Conservation (phyloP, 352 stramenopile genomes). For the Phytophthora foliorum region DNA sequence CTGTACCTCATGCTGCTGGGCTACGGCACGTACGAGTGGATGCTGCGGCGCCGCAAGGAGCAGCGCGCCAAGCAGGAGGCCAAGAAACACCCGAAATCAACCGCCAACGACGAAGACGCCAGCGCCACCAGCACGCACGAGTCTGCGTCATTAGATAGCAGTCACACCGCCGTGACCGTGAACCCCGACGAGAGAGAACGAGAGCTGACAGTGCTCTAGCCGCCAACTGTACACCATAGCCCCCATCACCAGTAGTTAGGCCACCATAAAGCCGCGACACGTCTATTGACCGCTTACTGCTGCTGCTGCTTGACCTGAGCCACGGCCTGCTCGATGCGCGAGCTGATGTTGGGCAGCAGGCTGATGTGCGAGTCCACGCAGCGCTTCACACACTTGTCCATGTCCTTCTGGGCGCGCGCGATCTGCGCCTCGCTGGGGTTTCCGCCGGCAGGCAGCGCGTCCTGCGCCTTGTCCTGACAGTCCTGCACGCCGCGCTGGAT, state of each 20-base stretch:
- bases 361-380: conserved; percentile 85
- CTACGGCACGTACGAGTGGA: conserved; percentile 92
- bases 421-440: conserved; percentile 81
- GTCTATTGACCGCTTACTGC: conserved; percentile 27
- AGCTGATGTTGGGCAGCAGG: conserved; percentile 77
- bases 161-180: conserved; percentile 22
- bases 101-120: conserved; percentile 16
- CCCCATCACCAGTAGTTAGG: conserved; percentile 24
- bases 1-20: conserved; percentile 81
- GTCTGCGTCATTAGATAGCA: conserved; percentile 40
- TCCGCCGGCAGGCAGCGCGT: conserved; percentile 64
- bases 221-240: conserved; percentile 21
- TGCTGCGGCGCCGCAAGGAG: conserved; percentile 79
- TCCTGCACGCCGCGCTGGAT: conserved; percentile 89
- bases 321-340: conserved; percentile 79
- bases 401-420: conserved; percentile 71
- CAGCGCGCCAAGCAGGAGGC: conserved; percentile 73
- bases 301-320: conserved; percentile 71
- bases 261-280: neutral
- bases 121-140: conserved; percentile 30
- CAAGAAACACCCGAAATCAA: conserved; percentile 40
- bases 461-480: conserved; percentile 86
- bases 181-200: conserved; percentile 31
- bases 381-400: conserved; percentile 74
- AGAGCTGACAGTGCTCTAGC: conserved; percentile 43